These are phyloP conservation scores for Citrus maxima DNA, from an alignment of 345 rosid genomes.

Conservation along the genomic window DNA sequence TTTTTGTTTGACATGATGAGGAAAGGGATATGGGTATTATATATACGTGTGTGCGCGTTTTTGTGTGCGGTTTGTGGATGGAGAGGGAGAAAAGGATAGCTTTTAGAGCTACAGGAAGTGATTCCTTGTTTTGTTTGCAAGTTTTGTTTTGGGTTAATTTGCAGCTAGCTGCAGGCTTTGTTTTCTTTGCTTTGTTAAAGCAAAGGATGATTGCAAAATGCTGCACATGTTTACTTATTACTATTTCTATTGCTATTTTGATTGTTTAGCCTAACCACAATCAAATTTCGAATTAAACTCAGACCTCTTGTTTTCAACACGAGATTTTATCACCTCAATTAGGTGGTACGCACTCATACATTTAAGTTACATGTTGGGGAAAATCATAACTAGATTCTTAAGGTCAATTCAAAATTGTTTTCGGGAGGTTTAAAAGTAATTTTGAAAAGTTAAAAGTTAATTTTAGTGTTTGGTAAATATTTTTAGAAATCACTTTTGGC, in stretches of 20 bases:
- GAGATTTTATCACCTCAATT: too few relatives aligned
- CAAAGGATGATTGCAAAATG: slow-evolving; percentile 4
- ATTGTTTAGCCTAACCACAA: too few relatives aligned
- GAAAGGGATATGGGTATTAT: background rate
- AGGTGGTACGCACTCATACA: too few relatives aligned
- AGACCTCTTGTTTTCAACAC: too few relatives aligned
- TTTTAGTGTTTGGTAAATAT: too few relatives aligned
- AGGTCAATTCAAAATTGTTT: too few relatives aligned
- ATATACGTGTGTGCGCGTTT: background rate
- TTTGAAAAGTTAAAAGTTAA: too few relatives aligned
- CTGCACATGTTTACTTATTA: background rate
- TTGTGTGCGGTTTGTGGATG: background rate
- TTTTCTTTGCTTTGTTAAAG: background rate
- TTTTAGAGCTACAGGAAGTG: slow-evolving; percentile 9
- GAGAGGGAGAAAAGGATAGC: slow-evolving; percentile 9
- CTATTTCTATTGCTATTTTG: too few relatives aligned
- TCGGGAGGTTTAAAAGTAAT: too few relatives aligned
- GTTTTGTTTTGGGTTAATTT: background rate
- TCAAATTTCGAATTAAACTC: too few relatives aligned
- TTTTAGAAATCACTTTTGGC: rapidly evolving
- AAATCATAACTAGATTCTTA: too few relatives aligned
- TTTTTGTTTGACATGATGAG: background rate
- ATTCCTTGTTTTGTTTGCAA: background rate
- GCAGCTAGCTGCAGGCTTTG: background rate
- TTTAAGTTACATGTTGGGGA: too few relatives aligned